Conservation (phyloP, 192 early-diverging fungal species). For the Coemansia sp. region DNA sequence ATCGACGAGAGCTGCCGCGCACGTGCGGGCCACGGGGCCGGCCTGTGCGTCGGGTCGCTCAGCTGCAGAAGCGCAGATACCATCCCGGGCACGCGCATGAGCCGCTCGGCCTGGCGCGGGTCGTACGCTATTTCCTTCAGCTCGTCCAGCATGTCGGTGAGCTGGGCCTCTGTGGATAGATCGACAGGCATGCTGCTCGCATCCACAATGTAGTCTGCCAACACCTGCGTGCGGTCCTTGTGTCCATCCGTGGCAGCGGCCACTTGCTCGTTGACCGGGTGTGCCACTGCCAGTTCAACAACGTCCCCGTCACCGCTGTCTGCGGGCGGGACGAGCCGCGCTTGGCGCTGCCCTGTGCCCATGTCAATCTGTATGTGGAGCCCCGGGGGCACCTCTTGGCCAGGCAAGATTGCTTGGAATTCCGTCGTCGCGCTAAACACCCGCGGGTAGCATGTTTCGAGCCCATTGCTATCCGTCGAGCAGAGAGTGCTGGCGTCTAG, state of each 20-base stretch:
- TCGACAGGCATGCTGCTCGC: slow-evolving; percentile 8
- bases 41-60: too few relatives aligned
- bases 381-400: slow-evolving; percentile 61
- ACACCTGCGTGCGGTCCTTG: slow-evolving; percentile 16
- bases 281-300: neutral
- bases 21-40: too few relatives aligned
- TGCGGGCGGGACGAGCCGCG: slow-evolving; percentile 54
- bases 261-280: neutral
- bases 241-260: neutral
- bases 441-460: slow-evolving; percentile 55
- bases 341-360: slow-evolving; percentile 55
- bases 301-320: neutral
- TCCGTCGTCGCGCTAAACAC: slow-evolving; percentile 59
- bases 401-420: slow-evolving; percentile 57
- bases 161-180: neutral
- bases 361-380: slow-evolving; percentile 67
- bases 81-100: slow-evolving; percentile 31
- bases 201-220: neutral
- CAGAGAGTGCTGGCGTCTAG: neutral
- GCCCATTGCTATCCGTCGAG: neutral
- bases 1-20: too few relatives aligned
- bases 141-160: slow-evolving; percentile 42
- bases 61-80: slow-evolving; percentile 34
- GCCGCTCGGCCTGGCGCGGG: slow-evolving; percentile 55
- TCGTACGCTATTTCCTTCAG: slow-evolving; percentile 58